Conservation (phyloP, 352 stramenopile genomes). For the Globisporangium radiosum region DNA sequence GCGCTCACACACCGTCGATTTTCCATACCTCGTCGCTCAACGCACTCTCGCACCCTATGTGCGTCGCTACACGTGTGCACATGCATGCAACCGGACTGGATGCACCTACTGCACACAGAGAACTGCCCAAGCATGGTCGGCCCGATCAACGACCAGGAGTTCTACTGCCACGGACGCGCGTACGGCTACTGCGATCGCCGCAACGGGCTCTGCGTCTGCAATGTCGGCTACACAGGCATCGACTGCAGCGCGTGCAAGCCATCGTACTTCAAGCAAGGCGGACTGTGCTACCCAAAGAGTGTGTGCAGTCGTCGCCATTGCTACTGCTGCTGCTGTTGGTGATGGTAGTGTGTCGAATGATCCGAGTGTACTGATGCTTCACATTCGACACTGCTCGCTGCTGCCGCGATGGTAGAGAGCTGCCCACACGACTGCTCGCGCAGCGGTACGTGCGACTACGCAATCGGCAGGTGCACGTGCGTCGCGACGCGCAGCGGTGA, state of each 20-base stretch:
- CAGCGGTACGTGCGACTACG: constrained; percentile 85
- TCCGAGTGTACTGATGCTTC: not conserved
- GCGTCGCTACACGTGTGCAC: not conserved
- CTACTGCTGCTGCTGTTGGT: too few species aligned
- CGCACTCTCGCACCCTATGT: not conserved
- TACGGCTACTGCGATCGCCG: constrained; percentile 94
- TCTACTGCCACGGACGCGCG: constrained; percentile 87
- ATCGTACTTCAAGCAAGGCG: constrained; percentile 80
- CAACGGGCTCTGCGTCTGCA: constrained; percentile 91
- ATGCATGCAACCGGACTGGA: not conserved
- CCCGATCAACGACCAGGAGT: constrained; percentile 82
- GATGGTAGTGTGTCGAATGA: too few species aligned
- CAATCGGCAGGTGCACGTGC: constrained; percentile 83
- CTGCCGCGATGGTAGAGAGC: constrained; percentile 25
- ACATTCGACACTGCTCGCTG: not conserved
- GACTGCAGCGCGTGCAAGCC: constrained; percentile 86
- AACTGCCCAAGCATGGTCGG: constrained; percentile 82
- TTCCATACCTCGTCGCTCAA: not conserved
- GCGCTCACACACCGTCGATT: constrained; percentile 14
- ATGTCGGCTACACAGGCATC: constrained; percentile 89
- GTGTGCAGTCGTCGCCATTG: constrained; percentile 5
- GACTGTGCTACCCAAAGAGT: constrained; percentile 89
- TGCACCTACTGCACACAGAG: constrained; percentile 21
- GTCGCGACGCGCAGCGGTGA: constrained; percentile 50
- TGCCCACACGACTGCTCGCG: constrained; percentile 89